Percentiles rank a stretch among this genome's conserved stretches.
phyloP scores from a whole-genome alignment of 805 yeast genomes.

The Kazachstania kunashirensis region DNA sequence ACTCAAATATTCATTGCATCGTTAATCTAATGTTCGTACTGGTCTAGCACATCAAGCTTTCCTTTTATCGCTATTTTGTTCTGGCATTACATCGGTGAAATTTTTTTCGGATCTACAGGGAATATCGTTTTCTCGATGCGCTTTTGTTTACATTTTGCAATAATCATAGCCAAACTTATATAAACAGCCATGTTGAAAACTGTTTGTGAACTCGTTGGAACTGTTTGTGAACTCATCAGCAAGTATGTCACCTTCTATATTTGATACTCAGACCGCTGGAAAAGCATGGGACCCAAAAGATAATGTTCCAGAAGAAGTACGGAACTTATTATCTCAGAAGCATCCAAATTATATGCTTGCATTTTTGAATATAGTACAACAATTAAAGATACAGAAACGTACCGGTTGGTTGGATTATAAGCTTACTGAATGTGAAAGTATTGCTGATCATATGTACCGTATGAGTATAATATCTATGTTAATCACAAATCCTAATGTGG shows the following conservation, averaged over 20 bases:
- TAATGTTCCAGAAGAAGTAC: slow-evolving; percentile 34
- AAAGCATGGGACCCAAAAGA: slow-evolving; percentile 41
- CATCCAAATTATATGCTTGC: slow-evolving; percentile 38
- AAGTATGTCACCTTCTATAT: not conserved
- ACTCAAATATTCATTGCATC: too few relatives aligned
- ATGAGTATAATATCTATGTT: slow-evolving; percentile 79
- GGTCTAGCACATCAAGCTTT: too few relatives aligned
- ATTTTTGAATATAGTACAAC: slow-evolving; percentile 55
- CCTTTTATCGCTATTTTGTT: too few relatives aligned
- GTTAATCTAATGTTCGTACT: too few relatives aligned
- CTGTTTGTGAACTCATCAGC: too few relatives aligned
- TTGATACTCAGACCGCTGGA: not conserved
- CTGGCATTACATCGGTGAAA: too few relatives aligned
- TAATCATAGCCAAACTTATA: not conserved
- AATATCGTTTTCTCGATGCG: too few relatives aligned
- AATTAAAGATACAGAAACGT: slow-evolving; percentile 68
- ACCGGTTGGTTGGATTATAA: slow-evolving; percentile 88
- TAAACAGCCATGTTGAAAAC: too few relatives aligned
- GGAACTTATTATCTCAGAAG: slow-evolving; percentile 18
- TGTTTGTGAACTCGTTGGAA: too few relatives aligned
- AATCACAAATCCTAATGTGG: slow-evolving; percentile 41
- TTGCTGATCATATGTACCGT: slow-evolving; percentile 93
- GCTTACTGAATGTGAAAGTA: slow-evolving; percentile 42
- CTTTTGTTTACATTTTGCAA: too few relatives aligned
- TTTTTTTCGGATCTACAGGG: too few relatives aligned